phyloP scores from a whole-genome alignment of 2,329 filamentous ascomycete species.

The Cryphonectria nitschkei region DNA sequence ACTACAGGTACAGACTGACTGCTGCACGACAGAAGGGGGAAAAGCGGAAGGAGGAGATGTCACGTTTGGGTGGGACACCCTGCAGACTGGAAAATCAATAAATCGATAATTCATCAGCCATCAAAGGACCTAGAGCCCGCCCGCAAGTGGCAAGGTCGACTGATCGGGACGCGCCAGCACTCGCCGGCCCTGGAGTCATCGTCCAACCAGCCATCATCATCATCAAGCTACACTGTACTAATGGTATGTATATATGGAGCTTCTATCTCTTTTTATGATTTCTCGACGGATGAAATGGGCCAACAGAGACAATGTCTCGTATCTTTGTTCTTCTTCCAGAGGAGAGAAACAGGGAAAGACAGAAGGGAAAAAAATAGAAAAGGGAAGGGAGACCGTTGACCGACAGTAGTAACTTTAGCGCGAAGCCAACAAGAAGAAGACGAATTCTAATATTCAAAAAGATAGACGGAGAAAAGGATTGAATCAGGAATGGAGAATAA shows the following conservation, averaged over 20 bases:
- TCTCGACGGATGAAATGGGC: neutral
- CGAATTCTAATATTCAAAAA: no score
- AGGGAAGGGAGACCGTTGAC: neutral
- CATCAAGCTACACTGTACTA: no score
- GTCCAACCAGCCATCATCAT: neutral
- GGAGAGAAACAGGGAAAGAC: neutral
- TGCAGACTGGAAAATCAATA: conserved; percentile 2
- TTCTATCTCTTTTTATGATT: neutral
- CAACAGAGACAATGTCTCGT: neutral
- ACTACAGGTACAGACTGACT: neutral
- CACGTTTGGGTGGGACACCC: neutral
- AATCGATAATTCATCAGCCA: conserved; percentile 17
- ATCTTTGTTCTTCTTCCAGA: neutral
- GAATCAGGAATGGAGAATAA: neutral
- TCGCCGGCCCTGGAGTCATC: neutral
- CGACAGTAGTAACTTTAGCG: no score
- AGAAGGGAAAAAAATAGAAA: neutral
- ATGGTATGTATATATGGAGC: neutral
- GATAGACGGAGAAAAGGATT: neutral
- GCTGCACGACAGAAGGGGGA: no score
- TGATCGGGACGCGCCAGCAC: neutral
- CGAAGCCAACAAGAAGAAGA: neutral
- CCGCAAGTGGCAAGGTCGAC: neutral
- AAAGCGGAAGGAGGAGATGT: neutral
- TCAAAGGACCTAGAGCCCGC: neutral